Evolutionary conservation across 768 basidiomycete genomes (phyloP).

Genomic region (Botryobasidium botryosum): DNA sequence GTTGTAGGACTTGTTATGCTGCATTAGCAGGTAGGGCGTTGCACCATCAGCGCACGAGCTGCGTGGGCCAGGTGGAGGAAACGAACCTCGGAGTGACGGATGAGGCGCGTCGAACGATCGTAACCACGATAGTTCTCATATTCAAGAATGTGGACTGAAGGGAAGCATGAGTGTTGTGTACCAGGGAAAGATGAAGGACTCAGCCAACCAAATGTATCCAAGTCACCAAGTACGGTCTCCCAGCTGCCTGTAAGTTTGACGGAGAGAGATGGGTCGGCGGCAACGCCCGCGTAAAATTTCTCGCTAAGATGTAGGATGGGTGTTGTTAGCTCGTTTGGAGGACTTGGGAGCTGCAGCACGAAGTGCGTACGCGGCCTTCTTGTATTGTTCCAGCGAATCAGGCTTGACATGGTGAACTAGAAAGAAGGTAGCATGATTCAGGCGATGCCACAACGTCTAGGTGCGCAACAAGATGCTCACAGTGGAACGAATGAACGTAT

Average conservation of each 20-base stretch:
- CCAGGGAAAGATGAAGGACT: slow-evolving; percentile 15
- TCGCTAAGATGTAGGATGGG: slow-evolving; percentile 32
- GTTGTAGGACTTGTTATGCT: slow-evolving; percentile 54
- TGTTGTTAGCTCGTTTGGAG: slow-evolving; percentile 7
- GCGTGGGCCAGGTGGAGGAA: not conserved
- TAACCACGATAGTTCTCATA: slow-evolving; percentile 87
- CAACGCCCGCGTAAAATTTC: slow-evolving; percentile 67
- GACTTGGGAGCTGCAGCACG: not conserved
- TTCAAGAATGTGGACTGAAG: slow-evolving; percentile 57
- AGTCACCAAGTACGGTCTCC: slow-evolving; percentile 80
- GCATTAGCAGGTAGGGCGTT: not conserved
- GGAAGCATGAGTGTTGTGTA: not conserved
- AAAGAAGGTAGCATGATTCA: slow-evolving; percentile 12
- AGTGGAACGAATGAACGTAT: slow-evolving; percentile 80
- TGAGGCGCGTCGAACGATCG: slow-evolving; percentile 52
- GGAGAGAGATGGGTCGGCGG: slow-evolving; percentile 49
- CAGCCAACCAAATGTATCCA: slow-evolving; percentile 64
- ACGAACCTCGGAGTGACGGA: slow-evolving; percentile 49
- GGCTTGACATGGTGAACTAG: slow-evolving; percentile 79
- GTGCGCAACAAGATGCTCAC: slow-evolving; percentile 28
- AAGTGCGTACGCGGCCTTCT: slow-evolving; percentile 59
- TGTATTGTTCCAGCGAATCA: slow-evolving; percentile 64
- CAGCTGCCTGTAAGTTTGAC: slow-evolving; percentile 82
- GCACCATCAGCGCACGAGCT: not conserved
- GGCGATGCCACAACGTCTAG: not conserved